Percentiles rank a stretch among this genome's conserved stretches.
These are phyloP conservation scores for Flaveria bidentis DNA, from an alignment of 129 eudicot species.

Conservation along the genomic window DNA sequence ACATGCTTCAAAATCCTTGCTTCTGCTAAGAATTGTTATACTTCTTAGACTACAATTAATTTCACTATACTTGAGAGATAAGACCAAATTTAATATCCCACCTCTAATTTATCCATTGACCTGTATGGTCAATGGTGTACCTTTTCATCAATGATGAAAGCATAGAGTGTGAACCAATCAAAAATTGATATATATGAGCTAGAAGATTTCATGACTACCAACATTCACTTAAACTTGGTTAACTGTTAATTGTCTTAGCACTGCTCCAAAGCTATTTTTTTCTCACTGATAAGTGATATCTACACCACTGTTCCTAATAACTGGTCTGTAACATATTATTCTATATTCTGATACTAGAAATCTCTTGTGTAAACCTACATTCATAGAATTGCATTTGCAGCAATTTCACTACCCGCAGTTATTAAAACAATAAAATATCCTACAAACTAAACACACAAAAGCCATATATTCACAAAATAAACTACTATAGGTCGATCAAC, in stretches of 20 bases:
- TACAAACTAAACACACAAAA: not conserved
- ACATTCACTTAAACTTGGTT: too few relatives aligned
- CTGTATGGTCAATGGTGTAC: not conserved
- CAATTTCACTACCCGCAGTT: not conserved
- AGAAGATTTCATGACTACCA: not conserved
- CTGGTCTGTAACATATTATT: not conserved
- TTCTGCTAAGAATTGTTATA: not conserved
- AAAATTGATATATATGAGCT: not conserved
- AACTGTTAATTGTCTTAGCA: too few relatives aligned
- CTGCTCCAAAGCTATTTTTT: slow-evolving; percentile 12
- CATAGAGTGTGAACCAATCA: not conserved
- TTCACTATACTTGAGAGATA: not conserved
- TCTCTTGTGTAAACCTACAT: not conserved
- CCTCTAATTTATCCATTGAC: not conserved
- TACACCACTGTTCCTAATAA: not conserved
- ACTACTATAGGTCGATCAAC: not conserved
- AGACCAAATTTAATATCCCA: not conserved
- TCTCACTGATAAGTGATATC: not conserved
- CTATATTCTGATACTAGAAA: not conserved
- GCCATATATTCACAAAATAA: not conserved
- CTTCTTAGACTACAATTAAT: not conserved
- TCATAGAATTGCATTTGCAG: not conserved
- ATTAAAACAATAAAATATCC: not conserved
- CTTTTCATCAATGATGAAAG: too few relatives aligned
- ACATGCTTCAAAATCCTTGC: not conserved